phyloP scores from a whole-genome alignment of 108 stramenopile genomes.

The Skeletonema potamos region DNA sequence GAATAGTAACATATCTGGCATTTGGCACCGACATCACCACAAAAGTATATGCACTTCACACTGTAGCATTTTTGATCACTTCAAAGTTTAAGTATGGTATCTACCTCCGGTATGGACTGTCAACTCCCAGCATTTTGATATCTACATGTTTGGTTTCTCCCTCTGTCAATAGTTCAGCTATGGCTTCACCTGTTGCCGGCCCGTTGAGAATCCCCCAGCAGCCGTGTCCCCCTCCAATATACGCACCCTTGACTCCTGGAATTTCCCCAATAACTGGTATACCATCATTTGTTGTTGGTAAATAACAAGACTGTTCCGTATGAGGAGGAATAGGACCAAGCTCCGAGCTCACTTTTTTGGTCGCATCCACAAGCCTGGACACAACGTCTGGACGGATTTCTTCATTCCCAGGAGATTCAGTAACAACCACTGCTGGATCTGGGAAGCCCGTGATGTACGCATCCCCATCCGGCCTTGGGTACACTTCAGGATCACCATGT shows the following conservation, averaged over 20 bases:
- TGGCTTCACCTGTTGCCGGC: conserved; percentile 74
- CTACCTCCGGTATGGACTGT: conserved; percentile 20
- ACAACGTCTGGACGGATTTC: conserved; percentile 38
- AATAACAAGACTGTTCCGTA: conserved; percentile 55
- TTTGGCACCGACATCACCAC: neutral
- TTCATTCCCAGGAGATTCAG: conserved; percentile 53
- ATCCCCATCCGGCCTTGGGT: conserved; percentile 65
- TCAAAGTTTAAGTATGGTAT: neutral
- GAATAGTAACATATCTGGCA: too few relatives aligned
- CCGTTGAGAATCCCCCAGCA: conserved; percentile 93
- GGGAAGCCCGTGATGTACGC: conserved; percentile 59
- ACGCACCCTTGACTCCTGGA: conserved; percentile 59
- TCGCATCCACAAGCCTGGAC: conserved; percentile 37
- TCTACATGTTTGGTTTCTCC: conserved; percentile 47
- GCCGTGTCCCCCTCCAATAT: conserved; percentile 78
- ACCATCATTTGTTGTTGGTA: conserved; percentile 75
- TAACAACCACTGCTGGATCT: conserved; percentile 40
- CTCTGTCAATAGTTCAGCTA: conserved; percentile 74
- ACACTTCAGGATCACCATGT: conserved; percentile 57
- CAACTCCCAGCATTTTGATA: conserved; percentile 38
- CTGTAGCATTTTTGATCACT: too few relatives aligned
- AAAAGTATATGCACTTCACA: too few relatives aligned
- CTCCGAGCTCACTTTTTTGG: conserved; percentile 38
- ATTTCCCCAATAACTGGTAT: conserved; percentile 78
- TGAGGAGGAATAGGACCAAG: conserved; percentile 29